Conservation (phyloP, 129 eudicot species). For the Erigeron canadensis region DNA sequence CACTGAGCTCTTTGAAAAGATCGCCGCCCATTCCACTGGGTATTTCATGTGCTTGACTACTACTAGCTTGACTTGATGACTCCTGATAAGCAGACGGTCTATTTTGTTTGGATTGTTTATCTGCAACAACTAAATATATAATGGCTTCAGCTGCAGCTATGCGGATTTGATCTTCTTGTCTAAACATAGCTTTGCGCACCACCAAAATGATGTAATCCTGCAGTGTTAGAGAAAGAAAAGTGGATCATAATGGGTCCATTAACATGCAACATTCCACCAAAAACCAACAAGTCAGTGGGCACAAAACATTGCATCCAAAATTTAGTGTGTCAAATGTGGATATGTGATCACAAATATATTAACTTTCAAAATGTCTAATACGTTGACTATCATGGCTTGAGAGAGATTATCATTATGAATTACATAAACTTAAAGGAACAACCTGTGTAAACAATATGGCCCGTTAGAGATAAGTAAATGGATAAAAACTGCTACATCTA, state of each 20-base stretch:
- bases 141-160: slow-evolving; percentile 64
- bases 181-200: slow-evolving; percentile 80
- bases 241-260: background rate
- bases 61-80: slow-evolving; percentile 82
- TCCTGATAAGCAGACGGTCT: slow-evolving; percentile 54
- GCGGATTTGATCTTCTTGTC: slow-evolving; percentile 67
- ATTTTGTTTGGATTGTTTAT: slow-evolving; percentile 50
- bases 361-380: background rate
- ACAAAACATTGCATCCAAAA: no score
- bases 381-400: background rate
- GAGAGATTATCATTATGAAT: background rate
- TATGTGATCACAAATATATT: background rate
- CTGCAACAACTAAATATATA: slow-evolving; percentile 55
- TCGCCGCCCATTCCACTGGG: slow-evolving; percentile 38
- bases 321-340: background rate
- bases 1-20: slow-evolving; percentile 76
- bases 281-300: no score
- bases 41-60: slow-evolving; percentile 67
- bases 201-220: slow-evolving; percentile 76
- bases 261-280: no score
- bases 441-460: background rate
- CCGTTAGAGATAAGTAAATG: background rate
- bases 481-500: background rate
- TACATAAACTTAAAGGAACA: background rate
- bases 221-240: slow-evolving; percentile 11